Evolutionary conservation across 78 protist genomes (phyloP).

Genomic region (Dictyostelium citrinum): DNA sequence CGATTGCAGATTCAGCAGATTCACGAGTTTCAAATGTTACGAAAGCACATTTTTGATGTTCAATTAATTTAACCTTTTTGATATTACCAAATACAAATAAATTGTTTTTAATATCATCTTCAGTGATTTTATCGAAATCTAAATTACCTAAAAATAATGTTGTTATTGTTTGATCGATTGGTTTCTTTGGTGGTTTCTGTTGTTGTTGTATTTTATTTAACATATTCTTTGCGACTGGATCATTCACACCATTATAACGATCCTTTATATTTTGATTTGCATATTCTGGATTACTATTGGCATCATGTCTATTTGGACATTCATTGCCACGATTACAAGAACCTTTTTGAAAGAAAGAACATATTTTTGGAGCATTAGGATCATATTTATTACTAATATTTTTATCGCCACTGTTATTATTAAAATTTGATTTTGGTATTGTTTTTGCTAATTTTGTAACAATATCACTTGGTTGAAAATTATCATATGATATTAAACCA

Average conservation of each 20-base stretch:
- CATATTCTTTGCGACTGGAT: slow-evolving; percentile 88
- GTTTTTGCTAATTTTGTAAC: slow-evolving; percentile 67
- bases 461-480: slow-evolving; percentile 46
- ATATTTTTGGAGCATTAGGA: slow-evolving; percentile 75
- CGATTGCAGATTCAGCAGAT: slow-evolving; percentile 69
- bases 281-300: background rate
- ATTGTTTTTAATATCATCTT: slow-evolving; percentile 38
- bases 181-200: slow-evolving; percentile 34
- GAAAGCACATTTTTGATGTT: slow-evolving; percentile 71
- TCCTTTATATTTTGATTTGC: slow-evolving; percentile 85
- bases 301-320: slow-evolving; percentile 84
- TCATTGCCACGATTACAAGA: slow-evolving; percentile 86
- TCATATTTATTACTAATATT: slow-evolving; percentile 48
- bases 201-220: background rate
- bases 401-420: background rate
- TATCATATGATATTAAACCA: slow-evolving; percentile 42
- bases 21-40: slow-evolving; percentile 51
- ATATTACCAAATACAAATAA: slow-evolving; percentile 50
- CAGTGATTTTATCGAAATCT: slow-evolving; percentile 34
- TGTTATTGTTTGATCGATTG: slow-evolving; percentile 37
- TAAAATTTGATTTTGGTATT: slow-evolving; percentile 54
- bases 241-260: slow-evolving; percentile 86
- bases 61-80: background rate
- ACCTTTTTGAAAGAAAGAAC: slow-evolving; percentile 90
- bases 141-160: slow-evolving; percentile 78